These are phyloP conservation scores for Pontederia paniculata DNA, from an alignment of 176 grass and related monocot species.

Conservation along the genomic window DNA sequence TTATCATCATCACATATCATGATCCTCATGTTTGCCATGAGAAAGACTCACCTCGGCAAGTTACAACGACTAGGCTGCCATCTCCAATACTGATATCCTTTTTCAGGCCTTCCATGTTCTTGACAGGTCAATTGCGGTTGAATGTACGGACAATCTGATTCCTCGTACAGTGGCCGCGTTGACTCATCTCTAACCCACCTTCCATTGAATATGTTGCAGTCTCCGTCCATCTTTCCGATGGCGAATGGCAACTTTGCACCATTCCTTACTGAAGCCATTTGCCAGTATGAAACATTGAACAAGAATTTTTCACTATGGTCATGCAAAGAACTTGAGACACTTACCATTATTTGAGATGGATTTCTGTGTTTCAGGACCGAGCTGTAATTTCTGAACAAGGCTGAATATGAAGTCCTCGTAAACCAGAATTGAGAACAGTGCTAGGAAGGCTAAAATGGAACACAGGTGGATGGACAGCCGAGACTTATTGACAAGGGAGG, in stretches of 20 bases:
- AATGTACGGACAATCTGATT: slow-evolving; percentile 71
- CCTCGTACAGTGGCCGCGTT: slow-evolving; percentile 44
- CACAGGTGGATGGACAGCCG: slow-evolving; percentile 32
- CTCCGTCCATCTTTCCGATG: slow-evolving; percentile 32
- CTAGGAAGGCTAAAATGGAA: slow-evolving; percentile 31
- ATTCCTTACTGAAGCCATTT: background rate
- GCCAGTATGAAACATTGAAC: background rate
- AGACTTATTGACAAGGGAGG: slow-evolving; percentile 22
- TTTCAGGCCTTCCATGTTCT: slow-evolving; percentile 52
- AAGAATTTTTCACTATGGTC: background rate
- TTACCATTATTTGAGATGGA: slow-evolving; percentile 25
- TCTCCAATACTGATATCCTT: slow-evolving; percentile 55
- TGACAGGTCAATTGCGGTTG: slow-evolving; percentile 79
- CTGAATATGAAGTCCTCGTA: slow-evolving; percentile 39
- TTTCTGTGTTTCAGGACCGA: background rate
- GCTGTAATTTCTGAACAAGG: slow-evolving; percentile 9
- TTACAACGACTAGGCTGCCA: slow-evolving; percentile 60
- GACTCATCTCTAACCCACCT: slow-evolving; percentile 43
- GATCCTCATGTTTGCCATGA: no score
- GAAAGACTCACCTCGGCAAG: slow-evolving; percentile 23
- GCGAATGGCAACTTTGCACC: slow-evolving; percentile 38
- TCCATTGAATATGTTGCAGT: slow-evolving; percentile 57
- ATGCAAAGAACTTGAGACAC: background rate
- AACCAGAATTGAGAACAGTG: slow-evolving; percentile 50
- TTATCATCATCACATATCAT: background rate